Percentiles rank a stretch among this genome's conserved stretches.
These are phyloP conservation scores for Selenicereus undatus DNA, from an alignment of 148 eudicot species.

Conservation along the genomic window DNA sequence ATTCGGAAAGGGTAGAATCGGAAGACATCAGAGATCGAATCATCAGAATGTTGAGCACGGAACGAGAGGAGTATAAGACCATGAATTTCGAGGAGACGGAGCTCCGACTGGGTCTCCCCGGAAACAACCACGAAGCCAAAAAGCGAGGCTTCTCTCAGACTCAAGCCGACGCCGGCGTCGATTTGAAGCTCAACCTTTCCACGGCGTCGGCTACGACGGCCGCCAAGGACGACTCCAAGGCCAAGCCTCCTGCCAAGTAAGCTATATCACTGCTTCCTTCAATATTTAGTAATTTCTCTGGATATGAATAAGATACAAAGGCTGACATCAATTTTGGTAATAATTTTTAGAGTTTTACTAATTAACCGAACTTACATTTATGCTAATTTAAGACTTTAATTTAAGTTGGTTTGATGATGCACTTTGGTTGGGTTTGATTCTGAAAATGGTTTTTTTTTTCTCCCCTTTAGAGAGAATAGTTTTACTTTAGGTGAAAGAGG, in stretches of 20 bases:
- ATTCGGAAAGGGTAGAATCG: neutral
- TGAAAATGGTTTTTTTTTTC: no score
- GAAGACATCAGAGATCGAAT: neutral
- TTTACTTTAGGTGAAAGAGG: neutral
- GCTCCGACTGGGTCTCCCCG: constrained; percentile 40
- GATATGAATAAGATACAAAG: no score
- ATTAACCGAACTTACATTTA: no score
- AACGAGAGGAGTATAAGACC: constrained; percentile 22
- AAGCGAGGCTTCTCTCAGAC: constrained; percentile 46
- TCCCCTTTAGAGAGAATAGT: neutral
- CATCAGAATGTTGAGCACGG: constrained; percentile 13
- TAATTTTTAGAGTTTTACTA: no score
- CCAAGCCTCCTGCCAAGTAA: constrained; percentile 51
- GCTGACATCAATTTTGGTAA: no score
- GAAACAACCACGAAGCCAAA: constrained; percentile 14
- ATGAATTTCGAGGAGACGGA: constrained; percentile 51
- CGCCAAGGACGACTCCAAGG: neutral
- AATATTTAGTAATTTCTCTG: no score
- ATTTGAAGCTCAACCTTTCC: constrained; percentile 46
- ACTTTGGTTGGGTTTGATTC: no score
- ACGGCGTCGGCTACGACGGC: constrained; percentile 7
- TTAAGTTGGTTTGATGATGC: no score
- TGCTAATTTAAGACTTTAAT: no score
- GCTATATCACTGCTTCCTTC: neutral
- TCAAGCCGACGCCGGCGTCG: constrained; percentile 24